These are phyloP conservation scores for Fusarium sp. DNA, from an alignment of 2,329 filamentous ascomycete genomes.

Conservation along the genomic window DNA sequence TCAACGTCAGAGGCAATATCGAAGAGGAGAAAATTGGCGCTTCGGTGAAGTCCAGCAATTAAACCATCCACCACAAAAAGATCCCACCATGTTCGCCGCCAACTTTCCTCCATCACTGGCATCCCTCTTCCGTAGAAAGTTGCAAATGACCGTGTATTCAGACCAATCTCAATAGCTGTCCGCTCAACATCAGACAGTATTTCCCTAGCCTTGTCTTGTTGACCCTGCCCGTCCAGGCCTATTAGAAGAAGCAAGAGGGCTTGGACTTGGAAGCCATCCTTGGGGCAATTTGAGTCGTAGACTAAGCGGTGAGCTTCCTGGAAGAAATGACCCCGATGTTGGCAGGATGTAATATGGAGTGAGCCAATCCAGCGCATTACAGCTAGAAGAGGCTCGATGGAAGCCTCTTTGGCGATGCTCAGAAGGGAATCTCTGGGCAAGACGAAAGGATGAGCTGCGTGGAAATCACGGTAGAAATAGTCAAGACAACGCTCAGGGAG, in stretches of 20 bases:
- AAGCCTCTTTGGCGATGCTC: slow-evolving; percentile 63
- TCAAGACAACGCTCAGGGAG: slow-evolving; percentile 69
- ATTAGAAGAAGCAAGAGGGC: slow-evolving; percentile 83
- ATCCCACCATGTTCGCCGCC: slow-evolving; percentile 94
- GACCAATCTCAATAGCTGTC: slow-evolving; percentile 81
- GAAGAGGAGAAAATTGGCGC: slow-evolving; percentile 79
- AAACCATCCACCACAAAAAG: slow-evolving; percentile 86
- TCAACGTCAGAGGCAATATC: slow-evolving; percentile 77
- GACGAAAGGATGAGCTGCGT: slow-evolving; percentile 71
- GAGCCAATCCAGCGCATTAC: slow-evolving; percentile 72
- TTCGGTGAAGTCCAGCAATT: slow-evolving; percentile 83
- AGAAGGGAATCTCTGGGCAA: slow-evolving; percentile 68
- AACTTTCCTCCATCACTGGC: slow-evolving; percentile 82
- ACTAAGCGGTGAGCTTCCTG: slow-evolving; percentile 71
- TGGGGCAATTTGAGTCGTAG: slow-evolving; percentile 62
- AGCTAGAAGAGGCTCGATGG: slow-evolving; percentile 65
- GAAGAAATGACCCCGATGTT: slow-evolving; percentile 65
- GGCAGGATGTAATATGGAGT: slow-evolving; percentile 66
- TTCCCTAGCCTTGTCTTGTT: slow-evolving; percentile 77
- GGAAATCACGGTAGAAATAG: slow-evolving; percentile 72
- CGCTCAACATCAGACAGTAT: slow-evolving; percentile 78
- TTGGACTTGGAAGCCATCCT: slow-evolving; percentile 79
- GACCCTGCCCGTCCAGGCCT: slow-evolving; percentile 81
- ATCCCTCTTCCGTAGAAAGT: slow-evolving; percentile 74
- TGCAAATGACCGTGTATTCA: slow-evolving; percentile 80